Conservation (phyloP, 208 protist species). For the Acanthamoeba triangularis region DNA sequence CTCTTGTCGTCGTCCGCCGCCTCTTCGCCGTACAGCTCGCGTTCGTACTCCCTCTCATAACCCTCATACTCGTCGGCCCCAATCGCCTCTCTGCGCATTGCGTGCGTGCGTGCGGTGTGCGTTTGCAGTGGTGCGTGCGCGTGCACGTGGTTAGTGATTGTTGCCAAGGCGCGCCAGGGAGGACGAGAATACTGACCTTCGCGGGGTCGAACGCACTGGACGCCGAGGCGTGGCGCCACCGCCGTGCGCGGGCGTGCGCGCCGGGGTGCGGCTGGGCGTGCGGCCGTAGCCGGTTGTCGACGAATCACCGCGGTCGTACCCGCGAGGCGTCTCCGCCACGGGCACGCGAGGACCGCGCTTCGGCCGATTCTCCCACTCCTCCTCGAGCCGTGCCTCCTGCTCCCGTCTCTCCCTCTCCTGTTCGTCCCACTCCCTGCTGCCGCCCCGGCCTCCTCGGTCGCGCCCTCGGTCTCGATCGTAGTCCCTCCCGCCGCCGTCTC, state of each 20-base stretch:
- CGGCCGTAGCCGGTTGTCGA: constrained; percentile 17
- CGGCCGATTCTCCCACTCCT: constrained; percentile 64
- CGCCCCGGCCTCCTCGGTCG: background rate
- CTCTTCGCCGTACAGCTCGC: constrained; percentile 52
- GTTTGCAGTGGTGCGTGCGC: too few species aligned
- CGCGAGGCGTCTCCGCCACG: constrained; percentile 44
- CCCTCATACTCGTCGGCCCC: constrained; percentile 24
- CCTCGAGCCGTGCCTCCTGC: background rate
- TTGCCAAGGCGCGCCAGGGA: background rate
- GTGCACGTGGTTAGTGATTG: too few species aligned
- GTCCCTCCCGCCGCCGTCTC: background rate
- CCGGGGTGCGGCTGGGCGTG: constrained; percentile 1
- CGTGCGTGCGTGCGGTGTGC: too few species aligned
- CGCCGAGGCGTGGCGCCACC: background rate
- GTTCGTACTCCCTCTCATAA: constrained; percentile 54
- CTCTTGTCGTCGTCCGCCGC: constrained; percentile 4
- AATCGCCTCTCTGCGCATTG: background rate
- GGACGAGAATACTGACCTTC: background rate
- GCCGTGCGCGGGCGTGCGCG: background rate
- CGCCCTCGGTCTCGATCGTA: background rate
- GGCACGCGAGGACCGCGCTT: constrained; percentile 44
- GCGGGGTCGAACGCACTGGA: background rate
- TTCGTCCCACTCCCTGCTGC: constrained; percentile 29
- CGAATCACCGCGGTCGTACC: constrained; percentile 44
- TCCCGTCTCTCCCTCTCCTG: constrained; percentile 32